Percentiles rank a stretch among this genome's conserved stretches.
phyloP scores from a whole-genome alignment of 1,284 basidiomycete species.

The Uromyces viciae-fabae region DNA sequence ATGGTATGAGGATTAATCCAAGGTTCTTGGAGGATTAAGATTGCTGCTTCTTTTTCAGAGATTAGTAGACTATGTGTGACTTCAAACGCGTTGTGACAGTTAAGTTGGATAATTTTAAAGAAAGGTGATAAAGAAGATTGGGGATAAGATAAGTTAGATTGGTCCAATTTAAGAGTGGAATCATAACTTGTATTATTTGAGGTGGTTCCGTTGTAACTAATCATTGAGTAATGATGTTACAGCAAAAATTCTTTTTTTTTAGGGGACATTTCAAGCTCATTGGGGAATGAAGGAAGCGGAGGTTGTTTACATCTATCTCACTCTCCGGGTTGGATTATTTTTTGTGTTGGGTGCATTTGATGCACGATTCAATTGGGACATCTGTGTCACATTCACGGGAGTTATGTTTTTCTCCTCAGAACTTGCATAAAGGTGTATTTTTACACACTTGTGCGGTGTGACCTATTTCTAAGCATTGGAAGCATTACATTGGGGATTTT shows the following conservation, averaged over 20 bases:
- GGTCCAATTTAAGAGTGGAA: no score
- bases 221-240: not conserved
- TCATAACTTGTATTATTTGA: no score
- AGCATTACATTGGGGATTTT: not conserved
- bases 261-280: not conserved
- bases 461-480: slow-evolving; percentile 9
- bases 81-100: no score
- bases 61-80: not conserved
- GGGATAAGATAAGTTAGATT: no score
- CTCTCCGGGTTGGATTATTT: not conserved
- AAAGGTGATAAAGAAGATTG: no score
- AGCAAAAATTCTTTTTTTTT: not conserved
- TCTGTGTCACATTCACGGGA: not conserved
- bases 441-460: not conserved
- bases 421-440: not conserved
- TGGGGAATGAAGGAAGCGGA: not conserved
- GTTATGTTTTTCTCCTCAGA: not conserved
- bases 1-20: not conserved
- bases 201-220: not conserved
- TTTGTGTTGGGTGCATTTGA: not conserved
- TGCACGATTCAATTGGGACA: not conserved
- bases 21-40: not conserved
- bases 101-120: not conserved
- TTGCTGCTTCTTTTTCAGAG: not conserved
- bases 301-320: not conserved